Evolutionary conservation across 768 basidiomycete species (phyloP).

Genomic region (Cyclocybe aegerita): DNA sequence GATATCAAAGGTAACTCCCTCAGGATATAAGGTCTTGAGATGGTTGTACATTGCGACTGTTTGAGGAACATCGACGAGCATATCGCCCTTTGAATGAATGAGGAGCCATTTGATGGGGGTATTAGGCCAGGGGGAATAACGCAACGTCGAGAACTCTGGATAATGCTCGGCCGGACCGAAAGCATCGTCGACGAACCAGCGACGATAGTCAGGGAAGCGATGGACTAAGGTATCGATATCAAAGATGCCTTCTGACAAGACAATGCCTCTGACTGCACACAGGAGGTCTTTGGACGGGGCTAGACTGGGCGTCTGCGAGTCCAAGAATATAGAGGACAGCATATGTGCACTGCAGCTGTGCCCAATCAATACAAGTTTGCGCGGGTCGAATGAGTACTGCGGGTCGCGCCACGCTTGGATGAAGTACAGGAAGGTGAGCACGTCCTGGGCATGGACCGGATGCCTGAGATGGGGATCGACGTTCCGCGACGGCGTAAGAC

Average conservation of each 20-base stretch:
- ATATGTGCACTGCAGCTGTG: slow-evolving; percentile 88
- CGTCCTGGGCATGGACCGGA: slow-evolving; percentile 70
- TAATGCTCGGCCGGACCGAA: slow-evolving; percentile 59
- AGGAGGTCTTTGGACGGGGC: slow-evolving; percentile 43
- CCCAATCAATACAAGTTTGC: slow-evolving; percentile 58
- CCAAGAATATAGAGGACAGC: slow-evolving; percentile 66
- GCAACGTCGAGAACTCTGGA: slow-evolving; percentile 42
- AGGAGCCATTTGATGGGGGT: slow-evolving; percentile 59
- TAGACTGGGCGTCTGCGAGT: slow-evolving; percentile 46
- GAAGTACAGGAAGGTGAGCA: slow-evolving; percentile 61
- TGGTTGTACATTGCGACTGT: slow-evolving; percentile 58
- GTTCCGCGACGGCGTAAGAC: slow-evolving; percentile 53
- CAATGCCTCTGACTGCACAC: slow-evolving; percentile 48
- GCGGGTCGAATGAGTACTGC: slow-evolving; percentile 34
- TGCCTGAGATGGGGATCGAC: slow-evolving; percentile 49
- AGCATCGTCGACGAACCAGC: slow-evolving; percentile 65
- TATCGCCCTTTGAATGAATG: slow-evolving; percentile 74
- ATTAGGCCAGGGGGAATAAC: slow-evolving; percentile 35
- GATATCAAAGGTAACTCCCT: slow-evolving; percentile 27
- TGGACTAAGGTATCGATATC: slow-evolving; percentile 65
- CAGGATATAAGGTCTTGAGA: slow-evolving; percentile 35
- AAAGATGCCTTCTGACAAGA: slow-evolving; percentile 77
- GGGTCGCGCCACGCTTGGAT: slow-evolving; percentile 47
- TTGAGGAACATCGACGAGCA: slow-evolving; percentile 62
- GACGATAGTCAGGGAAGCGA: slow-evolving; percentile 65